Base-by-base conservation (phyloP, 257 asterid genomes). In the Plantago ovata region DNA sequence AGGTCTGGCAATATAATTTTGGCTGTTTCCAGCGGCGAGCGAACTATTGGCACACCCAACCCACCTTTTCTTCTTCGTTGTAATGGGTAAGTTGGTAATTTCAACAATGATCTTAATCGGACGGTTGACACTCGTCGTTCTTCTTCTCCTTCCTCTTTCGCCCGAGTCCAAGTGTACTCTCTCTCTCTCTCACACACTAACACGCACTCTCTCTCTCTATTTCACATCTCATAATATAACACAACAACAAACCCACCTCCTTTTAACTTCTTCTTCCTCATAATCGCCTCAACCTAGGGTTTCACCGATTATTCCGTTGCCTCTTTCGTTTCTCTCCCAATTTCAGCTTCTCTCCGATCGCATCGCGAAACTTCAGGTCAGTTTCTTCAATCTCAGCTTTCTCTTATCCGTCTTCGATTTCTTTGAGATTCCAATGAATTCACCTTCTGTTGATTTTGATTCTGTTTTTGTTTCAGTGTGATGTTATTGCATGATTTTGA, bases 41-140 rank as follows among this genome's bases (percentile, higher is more conserved):
- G 3, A 28, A 28, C 36, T 28, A 28, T 28, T 28, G 36, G 36
- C 36, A 28, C 36, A 28, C 36, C 36, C 36, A 28, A 28, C 36
- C 36, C 36, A 28, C 36, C 36, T 28, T 28, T 43, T 15, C 15
- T 15, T 43, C 24, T 16, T 33, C 19, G 40, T 16, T n/a, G 9
- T 11, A 19, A 59, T 57, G 69, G 42, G 63, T 21, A 18, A 7
- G 64, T 60, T 56, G 21, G 81, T 61, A 38, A 65, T 57, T 70
- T 59, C 59, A 57, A 16, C 15, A 0, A 45, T 14, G 20, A 38
- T 38, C 36, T 65, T 16, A 57, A 79, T 75, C 85, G 67, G 69
- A 75, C 85, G 85, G 81, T 69, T 72, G 58, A 67, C 71, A 71
- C 70, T 67, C 84, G 67, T 74, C 82, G 59, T 77, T 28, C 82